A percentile compares a stretch with the other conserved stretches of the same genome.
Evolutionary conservation across 2,329 filamentous ascomycete genomes (phyloP).

Genomic region (Alternaria infectoria): DNA sequence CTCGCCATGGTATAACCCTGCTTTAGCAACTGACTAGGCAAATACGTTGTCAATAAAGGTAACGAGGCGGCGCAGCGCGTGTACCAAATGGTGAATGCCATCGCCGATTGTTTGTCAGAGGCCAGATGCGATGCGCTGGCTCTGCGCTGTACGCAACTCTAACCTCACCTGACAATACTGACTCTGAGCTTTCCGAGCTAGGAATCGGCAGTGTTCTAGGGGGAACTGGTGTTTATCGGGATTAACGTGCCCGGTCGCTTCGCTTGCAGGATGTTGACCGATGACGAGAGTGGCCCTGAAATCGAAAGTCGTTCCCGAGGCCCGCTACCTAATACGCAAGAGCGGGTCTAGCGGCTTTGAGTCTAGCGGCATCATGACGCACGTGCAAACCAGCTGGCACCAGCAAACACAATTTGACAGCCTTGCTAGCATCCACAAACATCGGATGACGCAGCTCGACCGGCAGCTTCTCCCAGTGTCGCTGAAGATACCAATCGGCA

Average conservation of each 20-base stretch:
- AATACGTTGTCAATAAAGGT: not conserved
- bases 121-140: not conserved
- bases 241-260: constrained; percentile 5
- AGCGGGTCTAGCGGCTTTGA: not conserved
- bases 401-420: not conserved
- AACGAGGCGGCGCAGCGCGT: not conserved
- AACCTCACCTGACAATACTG: not conserved
- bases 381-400: not conserved
- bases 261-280: constrained; percentile 21
- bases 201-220: not conserved
- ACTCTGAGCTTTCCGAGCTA: not conserved
- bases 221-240: constrained; percentile 25
- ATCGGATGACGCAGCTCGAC: not conserved
- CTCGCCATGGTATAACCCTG: not conserved
- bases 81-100: not conserved
- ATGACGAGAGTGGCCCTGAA: constrained; percentile 16
- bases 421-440: not conserved
- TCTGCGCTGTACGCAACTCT: not conserved
- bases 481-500: not conserved
- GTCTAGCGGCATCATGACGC: not conserved
- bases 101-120: not conserved
- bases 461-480: not conserved
- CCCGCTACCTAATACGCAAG: constrained; percentile 11
- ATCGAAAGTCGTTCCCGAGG: constrained; percentile 25
- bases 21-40: not conserved